Percentiles rank a stretch among this genome's conserved stretches.
These are phyloP conservation scores for Phaeosphaeriaceae sp. DNA, from an alignment of 2,329 filamentous ascomycete species.

Conservation along the genomic window DNA sequence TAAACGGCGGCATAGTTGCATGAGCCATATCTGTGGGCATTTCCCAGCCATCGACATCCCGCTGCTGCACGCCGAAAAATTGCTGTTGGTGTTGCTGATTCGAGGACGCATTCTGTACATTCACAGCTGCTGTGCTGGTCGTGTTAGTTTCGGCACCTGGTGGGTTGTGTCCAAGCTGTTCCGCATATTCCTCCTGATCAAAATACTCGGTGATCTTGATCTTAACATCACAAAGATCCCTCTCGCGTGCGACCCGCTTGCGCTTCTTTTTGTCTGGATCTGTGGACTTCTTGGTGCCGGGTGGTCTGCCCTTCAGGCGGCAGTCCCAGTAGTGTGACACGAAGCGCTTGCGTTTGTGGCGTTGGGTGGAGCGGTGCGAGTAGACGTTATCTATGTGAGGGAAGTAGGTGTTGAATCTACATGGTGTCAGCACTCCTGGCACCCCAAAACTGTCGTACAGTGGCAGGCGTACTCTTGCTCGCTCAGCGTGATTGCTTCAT, in stretches of 20 bases:
- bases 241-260: conserved; percentile 75
- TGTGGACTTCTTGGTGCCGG: conserved; percentile 79
- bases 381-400: conserved; percentile 86
- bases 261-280: conserved; percentile 84
- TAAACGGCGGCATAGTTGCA: conserved; percentile 17
- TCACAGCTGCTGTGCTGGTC: conserved; percentile 10
- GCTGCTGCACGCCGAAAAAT: conserved; percentile 29
- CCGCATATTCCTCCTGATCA: conserved; percentile 56
- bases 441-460: not conserved
- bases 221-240: conserved; percentile 84
- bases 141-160: conserved; percentile 21
- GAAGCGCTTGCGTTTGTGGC: conserved; percentile 82
- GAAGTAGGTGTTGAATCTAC: conserved; percentile 79
- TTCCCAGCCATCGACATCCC: conserved; percentile 30
- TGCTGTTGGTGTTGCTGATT: conserved; percentile 15
- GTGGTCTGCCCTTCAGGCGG: conserved; percentile 78
- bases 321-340: conserved; percentile 87
- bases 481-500: conserved; percentile 73
- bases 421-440: conserved; percentile 2
- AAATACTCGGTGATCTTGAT: conserved; percentile 86
- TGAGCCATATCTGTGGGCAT: conserved; percentile 28
- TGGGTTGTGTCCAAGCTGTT: conserved; percentile 40
- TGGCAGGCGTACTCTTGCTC: conserved; percentile 70
- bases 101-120: conserved; percentile 5
- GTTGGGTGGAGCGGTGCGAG: conserved; percentile 81